Evolutionary conservation across 2,329 filamentous ascomycete genomes (phyloP).

Genomic region (Pseudocercospora macadamiae): DNA sequence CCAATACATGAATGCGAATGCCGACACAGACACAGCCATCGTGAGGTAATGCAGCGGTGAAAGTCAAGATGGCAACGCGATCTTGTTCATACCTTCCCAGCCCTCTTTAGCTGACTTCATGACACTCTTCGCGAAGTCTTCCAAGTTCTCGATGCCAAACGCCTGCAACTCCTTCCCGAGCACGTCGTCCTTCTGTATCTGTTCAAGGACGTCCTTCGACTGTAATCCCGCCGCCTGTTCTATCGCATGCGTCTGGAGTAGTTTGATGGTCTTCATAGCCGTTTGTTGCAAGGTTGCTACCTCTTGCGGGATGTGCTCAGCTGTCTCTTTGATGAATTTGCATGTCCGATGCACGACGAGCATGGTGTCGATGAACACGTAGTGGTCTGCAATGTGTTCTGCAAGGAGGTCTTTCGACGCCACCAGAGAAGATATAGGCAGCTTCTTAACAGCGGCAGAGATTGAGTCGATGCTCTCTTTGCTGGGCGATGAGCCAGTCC

Average conservation of each 20-base stretch:
- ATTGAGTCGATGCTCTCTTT: constrained; percentile 19
- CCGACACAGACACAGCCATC: not conserved
- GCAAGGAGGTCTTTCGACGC: constrained; percentile 17
- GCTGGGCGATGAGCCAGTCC: constrained; percentile 10
- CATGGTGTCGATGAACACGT: constrained; percentile 32
- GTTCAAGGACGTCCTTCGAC: constrained; percentile 15
- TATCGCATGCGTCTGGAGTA: constrained; percentile 30
- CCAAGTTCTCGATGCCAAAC: constrained; percentile 22
- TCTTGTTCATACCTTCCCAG: constrained; percentile 35
- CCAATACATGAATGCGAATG: not conserved
- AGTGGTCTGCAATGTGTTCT: constrained; percentile 26
- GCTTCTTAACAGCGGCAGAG: constrained; percentile 18
- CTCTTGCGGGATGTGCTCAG: constrained; percentile 12
- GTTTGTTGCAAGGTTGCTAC: constrained; percentile 25
- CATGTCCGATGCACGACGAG: constrained; percentile 28
- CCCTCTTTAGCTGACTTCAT: constrained; percentile 31
- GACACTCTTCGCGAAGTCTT: constrained; percentile 27
- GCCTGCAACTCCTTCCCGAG: constrained; percentile 17
- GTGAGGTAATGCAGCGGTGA: not conserved
- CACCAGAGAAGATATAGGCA: constrained; percentile 19
- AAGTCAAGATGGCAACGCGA: constrained; percentile 12
- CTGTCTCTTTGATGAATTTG: constrained; percentile 19
- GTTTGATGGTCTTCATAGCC: constrained; percentile 23
- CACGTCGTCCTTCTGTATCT: constrained; percentile 14
- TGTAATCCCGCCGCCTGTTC: constrained; percentile 23